Base-by-base conservation (phyloP, 1,139 yeast genomes). In the Zygoascus sp. region DNA sequence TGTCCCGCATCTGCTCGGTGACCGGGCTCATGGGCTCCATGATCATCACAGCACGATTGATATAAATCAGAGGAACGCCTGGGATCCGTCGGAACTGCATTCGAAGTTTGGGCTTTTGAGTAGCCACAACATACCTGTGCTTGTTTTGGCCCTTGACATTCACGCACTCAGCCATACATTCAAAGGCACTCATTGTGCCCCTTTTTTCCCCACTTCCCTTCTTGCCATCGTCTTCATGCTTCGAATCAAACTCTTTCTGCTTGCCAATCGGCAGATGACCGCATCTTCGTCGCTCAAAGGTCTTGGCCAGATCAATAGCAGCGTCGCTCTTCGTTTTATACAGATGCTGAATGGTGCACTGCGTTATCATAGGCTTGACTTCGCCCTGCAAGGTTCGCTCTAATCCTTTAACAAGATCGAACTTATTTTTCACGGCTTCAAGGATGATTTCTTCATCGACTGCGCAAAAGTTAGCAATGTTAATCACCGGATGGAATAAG, bases 331-430 rank as follows among this genome's bases (percentile, higher is more conserved):
- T 77, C 9, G 84, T 73, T 43, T 75, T 74, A 63, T 92, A 94
- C 32, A 92, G 70, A 21, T 86, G 83, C 62, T 88, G 88, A 75
- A 94, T 87, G 58, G 96, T 86, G 62, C 98, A 94, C 66, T 92
- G 98, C 1, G 98, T 88, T 46, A 94, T 85, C 95, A 92, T 74
- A n/a, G 89, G 88, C 62, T 92, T 92, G 40, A 83, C 78, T 59
- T 85, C 90, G 5, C 83, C 87, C 63, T 90, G 97, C 8, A 90
- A 71, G 0, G 96, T 88, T 53, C 95, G 73, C 49, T 78, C 73
- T 36, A 92, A 69, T n/a, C 94, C 96, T 60, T 84, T 85, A 15
- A 70, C 72, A 21, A 92, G 66, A 62, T 90, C 90, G 62, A 78
- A 86, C 45, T 83, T 81, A 19, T 86, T 76, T 50, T 76, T 73